These are phyloP conservation scores for Phytophthora gonapodyides DNA, from an alignment of 352 stramenopile genomes.

Conservation along the genomic window DNA sequence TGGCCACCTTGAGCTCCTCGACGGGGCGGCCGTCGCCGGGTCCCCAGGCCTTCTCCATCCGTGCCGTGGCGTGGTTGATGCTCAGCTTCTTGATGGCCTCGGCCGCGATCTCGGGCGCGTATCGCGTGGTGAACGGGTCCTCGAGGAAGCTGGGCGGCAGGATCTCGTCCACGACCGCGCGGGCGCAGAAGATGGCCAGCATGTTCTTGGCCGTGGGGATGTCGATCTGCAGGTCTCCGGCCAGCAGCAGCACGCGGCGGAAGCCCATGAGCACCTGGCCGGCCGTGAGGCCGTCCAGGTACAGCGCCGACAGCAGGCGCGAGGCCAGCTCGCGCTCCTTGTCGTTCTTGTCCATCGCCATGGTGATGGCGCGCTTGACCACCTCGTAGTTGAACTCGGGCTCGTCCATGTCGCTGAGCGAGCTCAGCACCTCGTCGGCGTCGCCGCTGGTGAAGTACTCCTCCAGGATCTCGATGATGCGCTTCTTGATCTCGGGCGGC, in stretches of 20 bases:
- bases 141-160: conserved; percentile 97
- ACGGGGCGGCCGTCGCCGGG: conserved; percentile 92
- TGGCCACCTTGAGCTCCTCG: conserved; percentile 93
- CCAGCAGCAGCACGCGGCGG: conserved; percentile 94
- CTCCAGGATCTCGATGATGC: conserved; percentile 87
- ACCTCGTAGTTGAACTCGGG: conserved; percentile 91
- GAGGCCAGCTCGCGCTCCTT: conserved; percentile 57
- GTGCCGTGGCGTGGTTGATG: conserved; percentile 95
- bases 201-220: conserved; percentile 93
- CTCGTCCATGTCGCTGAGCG: conserved; percentile 67
- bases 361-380: conserved; percentile 95
- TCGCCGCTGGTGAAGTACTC: conserved; percentile 92
- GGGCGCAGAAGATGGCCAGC: conserved; percentile 96
- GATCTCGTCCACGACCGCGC: conserved; percentile 98
- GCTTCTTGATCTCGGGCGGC: conserved; percentile 88
- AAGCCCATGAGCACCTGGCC: conserved; percentile 93
- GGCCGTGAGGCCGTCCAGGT: conserved; percentile 86
- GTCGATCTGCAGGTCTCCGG: conserved; percentile 97
- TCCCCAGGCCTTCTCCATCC: conserved; percentile 98
- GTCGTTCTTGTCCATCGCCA: conserved; percentile 91
- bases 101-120: conserved; percentile 95
- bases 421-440: conserved; percentile 88
- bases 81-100: conserved; percentile 97
- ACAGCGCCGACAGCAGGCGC: conserved; percentile 92
- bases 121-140: conserved; percentile 94